Conservation (phyloP, 2,329 filamentous ascomycete genomes). For the Cordyceps fumosorosea region DNA sequence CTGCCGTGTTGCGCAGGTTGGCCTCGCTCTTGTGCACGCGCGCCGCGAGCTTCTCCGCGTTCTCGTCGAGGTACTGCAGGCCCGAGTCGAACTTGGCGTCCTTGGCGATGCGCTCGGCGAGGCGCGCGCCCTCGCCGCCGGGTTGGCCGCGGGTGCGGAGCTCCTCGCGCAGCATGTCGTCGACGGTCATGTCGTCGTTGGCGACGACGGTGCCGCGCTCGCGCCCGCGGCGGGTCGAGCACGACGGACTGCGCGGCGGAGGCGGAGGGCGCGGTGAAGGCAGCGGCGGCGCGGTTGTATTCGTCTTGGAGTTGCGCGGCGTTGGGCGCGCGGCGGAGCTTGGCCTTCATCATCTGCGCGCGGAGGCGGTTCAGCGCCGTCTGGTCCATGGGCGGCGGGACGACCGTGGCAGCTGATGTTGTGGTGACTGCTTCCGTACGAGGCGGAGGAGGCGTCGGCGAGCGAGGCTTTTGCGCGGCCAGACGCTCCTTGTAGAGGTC, state of each 20-base stretch:
- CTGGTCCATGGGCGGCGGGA: slow-evolving; percentile 52
- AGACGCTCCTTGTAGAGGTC: slow-evolving; percentile 77
- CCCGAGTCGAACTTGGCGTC: slow-evolving; percentile 87
- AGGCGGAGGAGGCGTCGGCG: slow-evolving; percentile 24
- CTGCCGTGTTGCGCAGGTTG: slow-evolving; percentile 80
- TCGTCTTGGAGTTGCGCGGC: slow-evolving; percentile 71
- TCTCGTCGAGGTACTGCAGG: slow-evolving; percentile 96
- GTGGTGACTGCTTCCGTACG: neutral
- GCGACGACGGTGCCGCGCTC: slow-evolving; percentile 82
- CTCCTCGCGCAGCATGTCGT: slow-evolving; percentile 96
- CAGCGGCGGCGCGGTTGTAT: slow-evolving; percentile 69
- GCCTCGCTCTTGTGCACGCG: slow-evolving; percentile 82
- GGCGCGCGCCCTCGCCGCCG: slow-evolving; percentile 71
- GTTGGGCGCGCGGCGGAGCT: slow-evolving; percentile 70
- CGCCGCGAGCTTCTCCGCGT: slow-evolving; percentile 81
- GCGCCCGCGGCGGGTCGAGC: slow-evolving; percentile 73
- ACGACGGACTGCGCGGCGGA: slow-evolving; percentile 61
- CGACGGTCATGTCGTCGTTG: slow-evolving; percentile 92
- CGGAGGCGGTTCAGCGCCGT: slow-evolving; percentile 83
- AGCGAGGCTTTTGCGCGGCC: slow-evolving; percentile 37
- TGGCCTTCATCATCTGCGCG: slow-evolving; percentile 93
- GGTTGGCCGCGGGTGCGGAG: slow-evolving; percentile 70
- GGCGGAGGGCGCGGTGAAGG: slow-evolving; percentile 48
- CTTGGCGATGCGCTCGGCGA: slow-evolving; percentile 91
- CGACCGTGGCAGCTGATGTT: slow-evolving; percentile 10